phyloP scores from a whole-genome alignment of 768 basidiomycete genomes.

The Boletus insuetus region DNA sequence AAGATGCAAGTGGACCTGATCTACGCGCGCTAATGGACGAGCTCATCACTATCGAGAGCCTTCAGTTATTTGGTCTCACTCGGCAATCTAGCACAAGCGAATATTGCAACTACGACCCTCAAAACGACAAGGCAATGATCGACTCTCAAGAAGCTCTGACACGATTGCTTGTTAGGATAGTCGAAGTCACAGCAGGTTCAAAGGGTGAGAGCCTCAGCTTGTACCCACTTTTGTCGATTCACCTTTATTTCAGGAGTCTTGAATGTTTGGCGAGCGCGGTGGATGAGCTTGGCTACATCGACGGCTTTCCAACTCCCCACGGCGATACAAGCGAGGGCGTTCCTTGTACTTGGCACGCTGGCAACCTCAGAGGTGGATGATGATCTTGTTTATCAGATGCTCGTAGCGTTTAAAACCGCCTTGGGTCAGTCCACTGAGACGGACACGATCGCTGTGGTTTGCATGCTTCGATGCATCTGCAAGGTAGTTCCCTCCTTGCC shows the following conservation, averaged over 20 bases:
- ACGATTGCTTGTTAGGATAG: conserved; percentile 56
- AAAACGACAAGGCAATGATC: conserved; percentile 52
- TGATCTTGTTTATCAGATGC: conserved; percentile 89
- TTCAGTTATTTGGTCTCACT: conserved; percentile 71
- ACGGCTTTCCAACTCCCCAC: conserved; percentile 90
- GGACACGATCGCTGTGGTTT: conserved; percentile 70
- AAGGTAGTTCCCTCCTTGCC: conserved; percentile 71
- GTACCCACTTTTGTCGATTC: neutral
- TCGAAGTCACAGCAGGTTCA: conserved; percentile 64
- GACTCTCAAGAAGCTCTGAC: conserved; percentile 68
- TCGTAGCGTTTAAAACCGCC: conserved; percentile 79
- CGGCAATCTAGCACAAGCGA: conserved; percentile 67
- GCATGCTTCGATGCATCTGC: conserved; percentile 86
- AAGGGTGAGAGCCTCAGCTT: conserved; percentile 49
- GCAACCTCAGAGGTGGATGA: conserved; percentile 86
- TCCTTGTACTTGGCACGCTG: conserved; percentile 80
- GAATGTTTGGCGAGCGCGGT: conserved; percentile 90
- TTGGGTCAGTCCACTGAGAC: conserved; percentile 64
- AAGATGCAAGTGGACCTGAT: conserved; percentile 57
- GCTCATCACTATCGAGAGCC: conserved; percentile 51
- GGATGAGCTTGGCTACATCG: conserved; percentile 87
- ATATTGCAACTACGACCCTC: conserved; percentile 55
- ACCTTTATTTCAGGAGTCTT: conserved; percentile 51
- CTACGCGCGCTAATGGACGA: conserved; percentile 63
- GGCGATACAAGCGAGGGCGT: conserved; percentile 84